Evolutionary conservation across 2,329 filamentous ascomycete species (phyloP).

Genomic region (Cephalotrichum gorgonifer): DNA sequence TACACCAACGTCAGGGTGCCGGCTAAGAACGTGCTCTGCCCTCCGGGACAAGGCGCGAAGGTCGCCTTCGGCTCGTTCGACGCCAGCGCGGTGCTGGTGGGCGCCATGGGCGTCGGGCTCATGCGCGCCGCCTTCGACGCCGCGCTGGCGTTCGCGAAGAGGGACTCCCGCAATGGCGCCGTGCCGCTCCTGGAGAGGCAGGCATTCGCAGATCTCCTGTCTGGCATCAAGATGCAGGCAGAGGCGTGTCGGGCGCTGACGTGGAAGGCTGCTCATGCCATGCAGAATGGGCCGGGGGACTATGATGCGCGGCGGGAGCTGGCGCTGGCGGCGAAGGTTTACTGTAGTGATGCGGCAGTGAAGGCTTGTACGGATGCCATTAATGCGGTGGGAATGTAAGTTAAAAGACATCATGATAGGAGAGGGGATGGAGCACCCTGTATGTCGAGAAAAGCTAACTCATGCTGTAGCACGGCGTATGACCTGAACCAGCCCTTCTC

Average conservation of each 20-base stretch:
- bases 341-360: constrained; percentile 36
- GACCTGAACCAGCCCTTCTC: neutral
- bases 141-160: constrained; percentile 37
- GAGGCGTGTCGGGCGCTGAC: constrained; percentile 38
- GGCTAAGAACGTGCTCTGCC: constrained; percentile 31
- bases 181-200: constrained; percentile 35
- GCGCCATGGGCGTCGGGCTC: constrained; percentile 42
- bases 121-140: constrained; percentile 43
- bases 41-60: constrained; percentile 29
- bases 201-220: constrained; percentile 38
- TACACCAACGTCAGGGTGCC: constrained; percentile 38
- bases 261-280: constrained; percentile 37
- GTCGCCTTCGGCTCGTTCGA: constrained; percentile 33
- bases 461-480: neutral
- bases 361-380: constrained; percentile 38
- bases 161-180: constrained; percentile 31
- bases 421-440: no score
- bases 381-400: constrained; percentile 38
- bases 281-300: constrained; percentile 29
- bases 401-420: constrained; percentile 3
- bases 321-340: constrained; percentile 39
- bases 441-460: no score
- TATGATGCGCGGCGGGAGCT: constrained; percentile 30
- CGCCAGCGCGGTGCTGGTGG: constrained; percentile 34
- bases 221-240: constrained; percentile 38